Percentiles rank a stretch among this genome's conserved stretches.
Evolutionary conservation across 441 rosid species (phyloP).

Genomic region (Capsella rubella): DNA sequence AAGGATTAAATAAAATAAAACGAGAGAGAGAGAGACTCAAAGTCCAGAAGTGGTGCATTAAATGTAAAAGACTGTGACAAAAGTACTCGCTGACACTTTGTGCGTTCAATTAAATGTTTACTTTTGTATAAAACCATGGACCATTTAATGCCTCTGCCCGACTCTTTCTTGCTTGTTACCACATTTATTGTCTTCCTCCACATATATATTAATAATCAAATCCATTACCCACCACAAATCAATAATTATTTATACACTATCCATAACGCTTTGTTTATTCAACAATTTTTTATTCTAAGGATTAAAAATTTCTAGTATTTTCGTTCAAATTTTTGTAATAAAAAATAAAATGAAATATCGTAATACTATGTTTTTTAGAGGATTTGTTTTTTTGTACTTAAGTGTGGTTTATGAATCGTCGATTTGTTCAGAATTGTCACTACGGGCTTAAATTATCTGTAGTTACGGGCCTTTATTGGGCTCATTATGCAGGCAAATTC

Average conservation of each 20-base stretch:
- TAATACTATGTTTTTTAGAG: neutral
- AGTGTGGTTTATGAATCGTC: neutral
- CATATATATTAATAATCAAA: constrained; percentile 6
- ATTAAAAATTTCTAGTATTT: no score
- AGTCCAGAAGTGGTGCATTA: constrained; percentile 9
- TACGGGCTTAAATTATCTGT: neutral
- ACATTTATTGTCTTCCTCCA: constrained; percentile 20
- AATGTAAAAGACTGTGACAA: constrained; percentile 43
- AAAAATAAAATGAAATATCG: neutral
- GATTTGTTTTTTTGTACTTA: neutral
- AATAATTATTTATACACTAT: neutral
- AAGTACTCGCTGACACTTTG: constrained; percentile 45
- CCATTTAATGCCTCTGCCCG: constrained; percentile 45
- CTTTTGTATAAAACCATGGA: constrained; percentile 34
- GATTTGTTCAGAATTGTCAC: neutral
- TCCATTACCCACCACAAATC: constrained; percentile 17
- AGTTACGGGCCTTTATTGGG: neutral
- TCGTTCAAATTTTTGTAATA: no score
- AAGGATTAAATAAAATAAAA: neutral
- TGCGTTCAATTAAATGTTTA: constrained; percentile 30
- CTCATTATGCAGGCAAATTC: neutral
- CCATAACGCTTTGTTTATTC: neutral
- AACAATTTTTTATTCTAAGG: neutral
- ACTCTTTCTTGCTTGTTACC: constrained; percentile 1
- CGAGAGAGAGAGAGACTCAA: constrained; percentile 4